Percentiles rank a stretch among this genome's conserved stretches.
Evolutionary conservation across 164 flowering plant species (phyloP).

Genomic region (Umbilicus rupestris): DNA sequence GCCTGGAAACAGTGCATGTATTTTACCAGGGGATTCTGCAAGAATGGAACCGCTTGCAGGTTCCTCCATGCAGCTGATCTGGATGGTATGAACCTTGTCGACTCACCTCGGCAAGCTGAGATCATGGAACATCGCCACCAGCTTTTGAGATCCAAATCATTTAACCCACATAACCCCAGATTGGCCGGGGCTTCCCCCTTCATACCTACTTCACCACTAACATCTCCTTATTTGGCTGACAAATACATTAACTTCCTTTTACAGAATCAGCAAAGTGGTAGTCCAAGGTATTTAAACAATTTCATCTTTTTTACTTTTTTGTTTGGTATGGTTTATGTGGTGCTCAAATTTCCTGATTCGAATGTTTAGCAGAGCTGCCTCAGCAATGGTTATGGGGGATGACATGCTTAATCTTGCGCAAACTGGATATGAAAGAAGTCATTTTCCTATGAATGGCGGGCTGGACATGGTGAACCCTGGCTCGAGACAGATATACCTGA

Average conservation of each 20-base stretch:
- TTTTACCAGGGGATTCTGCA: constrained; percentile 74
- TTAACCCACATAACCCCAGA: constrained; percentile 44
- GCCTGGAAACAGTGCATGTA: constrained; percentile 81
- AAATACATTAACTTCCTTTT: constrained; percentile 36
- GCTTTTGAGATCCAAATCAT: constrained; percentile 54
- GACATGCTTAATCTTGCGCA: constrained; percentile 31
- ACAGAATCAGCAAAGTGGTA: constrained; percentile 32
- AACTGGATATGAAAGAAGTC: constrained; percentile 27
- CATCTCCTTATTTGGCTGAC: constrained; percentile 36
- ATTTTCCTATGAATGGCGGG: constrained; percentile 25
- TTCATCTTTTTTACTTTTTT: background rate
- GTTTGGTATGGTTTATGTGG: background rate
- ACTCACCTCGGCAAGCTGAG: constrained; percentile 43
- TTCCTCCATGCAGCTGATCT: constrained; percentile 39
- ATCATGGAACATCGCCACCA: constrained; percentile 57
- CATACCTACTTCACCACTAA: constrained; percentile 22
- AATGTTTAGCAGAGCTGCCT: constrained; percentile 17
- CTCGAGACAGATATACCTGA: constrained; percentile 61
- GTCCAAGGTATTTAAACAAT: constrained; percentile 26
- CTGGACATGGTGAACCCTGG: constrained; percentile 30
- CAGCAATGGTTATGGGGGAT: constrained; percentile 41
- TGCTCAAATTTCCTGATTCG: background rate
- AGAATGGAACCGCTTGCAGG: constrained; percentile 69
- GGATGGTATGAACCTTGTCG: constrained; percentile 16
- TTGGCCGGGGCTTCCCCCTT: constrained; percentile 38